Base-by-base conservation (phyloP, 73 alveolate species). In the Urostyla sp. region DNA sequence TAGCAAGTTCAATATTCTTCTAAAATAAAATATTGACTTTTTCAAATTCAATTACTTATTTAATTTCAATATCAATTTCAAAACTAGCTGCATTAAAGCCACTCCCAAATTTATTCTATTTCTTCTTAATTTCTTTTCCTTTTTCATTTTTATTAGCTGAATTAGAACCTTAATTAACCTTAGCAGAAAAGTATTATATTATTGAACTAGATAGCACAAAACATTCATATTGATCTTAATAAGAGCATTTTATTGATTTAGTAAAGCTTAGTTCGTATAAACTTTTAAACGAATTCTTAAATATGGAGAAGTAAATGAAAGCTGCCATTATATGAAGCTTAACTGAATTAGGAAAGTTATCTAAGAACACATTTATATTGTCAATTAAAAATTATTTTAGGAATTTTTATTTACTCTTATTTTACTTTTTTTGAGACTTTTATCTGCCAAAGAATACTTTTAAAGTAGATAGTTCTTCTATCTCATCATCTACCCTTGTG, bases 301-400 rank as follows among this genome's bases (percentile, higher is more conserved):
- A 75, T 13, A 75, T 54, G 10, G 76, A 49, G 44, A 50, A 55
- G 78, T 75, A 75, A 24, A 75, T 75, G 27, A 75, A 75, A 36
- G 87, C 76, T 16, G 87, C 87, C 87, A 75, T 75, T 52, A 75
- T 50, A n/a, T 55, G 76, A 2, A 75, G 78, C 36, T 75, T 75
- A 5, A 75, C 74, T 1, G 78, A 56, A 53, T 57, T 57, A 0
- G 87, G 87, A 45, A 75, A 75, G 15, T 55, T 67, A 45, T 75
- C 87, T 27, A 75, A 28, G 32, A 50, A 75, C 23, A 75, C 87
- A 36, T 54, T 56, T 35, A 75, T 75, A 45, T 50, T 56, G 32
- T 75, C 87, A n/a, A 75, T 75, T n/a, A 75, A 45, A 38, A 75
- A 75, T 27, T 75, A 48, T 23, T 75, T 75, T 5, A 75, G 78